Base-by-base conservation (phyloP, 805 yeast genomes). In the Pichia pseudocactophila region DNA sequence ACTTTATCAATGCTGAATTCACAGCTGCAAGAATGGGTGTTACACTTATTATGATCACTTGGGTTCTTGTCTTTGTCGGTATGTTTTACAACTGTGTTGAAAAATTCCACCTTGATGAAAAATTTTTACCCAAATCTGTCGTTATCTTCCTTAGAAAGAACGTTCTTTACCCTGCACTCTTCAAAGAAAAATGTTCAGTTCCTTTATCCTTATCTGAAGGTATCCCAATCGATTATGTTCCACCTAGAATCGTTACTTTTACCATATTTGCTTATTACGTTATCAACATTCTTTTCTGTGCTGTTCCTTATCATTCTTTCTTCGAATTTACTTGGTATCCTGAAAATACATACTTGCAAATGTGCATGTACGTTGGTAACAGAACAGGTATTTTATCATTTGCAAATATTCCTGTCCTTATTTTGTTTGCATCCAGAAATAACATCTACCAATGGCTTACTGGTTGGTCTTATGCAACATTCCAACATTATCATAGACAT, bases 401-500 rank as follows among this genome's bases (percentile, higher is more conserved):
- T 56, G 42, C 64, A 34, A 45, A 50, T 25, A 52, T 66, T 27
- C 73, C 74, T 3, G 41, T 54, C 5, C 46, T 64, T 35, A 52
- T 69, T 10, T 56, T 69, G 35, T 68, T 69, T 49, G 64, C 70
- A 8, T 72, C 72, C 19, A 55, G 71, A 48, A 68, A 68, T 45
- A 67, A 66, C 51, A 55, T 68, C 38, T 53, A 63, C 49, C 62
- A 56, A 40, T 66, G 64, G 62, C 36, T 66, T 28, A 61, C 71
- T 11, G 68, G 70, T 2, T 63, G 69, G 66, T 46, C 55, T 2
- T 63, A 59, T 41, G 46, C 67, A 13, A 55, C 69, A 31, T 69
- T 68, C 47, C 50, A 74, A 51, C 62, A 67, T 20, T 72, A 72
- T 52, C 94, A 84, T 60, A 77, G 69, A 57, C 79, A 84, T 84